phyloP scores from a whole-genome alignment of 2,329 filamentous ascomycete genomes.

The Thielaviopsis ethacetica region DNA sequence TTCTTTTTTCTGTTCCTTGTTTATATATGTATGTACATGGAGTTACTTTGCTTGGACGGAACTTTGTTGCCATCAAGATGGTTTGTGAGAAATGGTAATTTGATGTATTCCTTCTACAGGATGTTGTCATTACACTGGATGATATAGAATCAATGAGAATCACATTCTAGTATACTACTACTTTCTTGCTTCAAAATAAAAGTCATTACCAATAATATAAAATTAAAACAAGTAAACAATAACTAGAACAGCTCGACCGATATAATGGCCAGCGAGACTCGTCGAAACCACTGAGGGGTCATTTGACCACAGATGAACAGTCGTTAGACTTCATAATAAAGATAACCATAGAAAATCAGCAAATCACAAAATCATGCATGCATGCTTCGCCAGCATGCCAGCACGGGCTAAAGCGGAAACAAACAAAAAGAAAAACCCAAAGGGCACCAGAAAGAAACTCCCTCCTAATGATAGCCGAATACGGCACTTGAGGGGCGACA shows the following conservation, averaged over 20 bases:
- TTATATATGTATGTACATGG: neutral
- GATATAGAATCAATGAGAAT: neutral
- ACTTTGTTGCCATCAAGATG: neutral
- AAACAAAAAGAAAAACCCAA: neutral
- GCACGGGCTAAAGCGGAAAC: slow-evolving; percentile 7
- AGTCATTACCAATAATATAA: neutral
- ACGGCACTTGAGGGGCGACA: neutral
- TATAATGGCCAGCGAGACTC: neutral
- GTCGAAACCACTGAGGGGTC: neutral
- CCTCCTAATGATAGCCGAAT: neutral
- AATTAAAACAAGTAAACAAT: neutral
- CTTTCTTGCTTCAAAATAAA: neutral
- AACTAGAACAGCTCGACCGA: neutral
- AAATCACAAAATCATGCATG: neutral
- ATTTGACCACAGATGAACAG: neutral
- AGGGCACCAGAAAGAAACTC: slow-evolving; percentile 5
- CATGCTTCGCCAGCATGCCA: neutral
- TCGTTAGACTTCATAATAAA: neutral
- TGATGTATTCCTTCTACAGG: neutral
- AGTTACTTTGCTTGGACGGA: neutral
- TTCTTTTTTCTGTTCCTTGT: slow-evolving; percentile 5
- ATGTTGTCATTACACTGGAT: neutral
- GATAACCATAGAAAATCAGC: neutral
- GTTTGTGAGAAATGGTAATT: neutral
- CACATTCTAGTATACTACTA: neutral